Base-by-base conservation (phyloP, 768 basidiomycete genomes). In the Royoungia palumana region DNA sequence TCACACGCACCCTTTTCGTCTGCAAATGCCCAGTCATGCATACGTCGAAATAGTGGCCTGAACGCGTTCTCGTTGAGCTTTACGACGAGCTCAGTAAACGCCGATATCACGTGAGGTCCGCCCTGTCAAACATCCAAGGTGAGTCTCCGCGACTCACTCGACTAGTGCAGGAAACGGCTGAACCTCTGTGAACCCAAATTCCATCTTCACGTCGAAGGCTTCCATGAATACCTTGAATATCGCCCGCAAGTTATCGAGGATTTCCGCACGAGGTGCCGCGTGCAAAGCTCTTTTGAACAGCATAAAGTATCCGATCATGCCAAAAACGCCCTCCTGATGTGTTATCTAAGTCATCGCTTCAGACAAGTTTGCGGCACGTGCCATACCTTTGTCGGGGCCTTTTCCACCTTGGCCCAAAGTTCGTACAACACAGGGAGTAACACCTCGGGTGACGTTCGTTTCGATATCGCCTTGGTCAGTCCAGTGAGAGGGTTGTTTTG, bases 21-120 rank as follows among this genome's bases (percentile, higher is more conserved):
- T 1, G 76, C 78, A 59, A 94, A 94, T 0, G 93, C 93, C 96
- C 96, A 99, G 63, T 99, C 96, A 60, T 90, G 93, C 49, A 94
- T 67, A 46, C 85, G 83, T 46, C 93, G 83, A 79, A 97, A 95
- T 14, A 97, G 72, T 1, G 95, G 94, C 53, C 83, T 80, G 82
- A 99, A 98, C 0, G 86, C 78, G 0, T 82, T 81, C 58, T 98
- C 96, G 61, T 94, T 96, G 45, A 99, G 74, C 68, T 97, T 97
- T 46, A 91, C 81, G 11, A 94, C 89, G 9, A 97, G 72, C 65
- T 95, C 90, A 11, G 85, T 76, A 77, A 96, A 97, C 0, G 94
- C 85, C 2, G 77, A 64, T 48, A 89, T 80, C 10, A 81, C 70
- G 36, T 67, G 64, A 7, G 63, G 56, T 64, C 83, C 78, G n/a